phyloP scores from a whole-genome alignment of 2,329 filamentous ascomycete species.

The Aschersonia sp. region DNA sequence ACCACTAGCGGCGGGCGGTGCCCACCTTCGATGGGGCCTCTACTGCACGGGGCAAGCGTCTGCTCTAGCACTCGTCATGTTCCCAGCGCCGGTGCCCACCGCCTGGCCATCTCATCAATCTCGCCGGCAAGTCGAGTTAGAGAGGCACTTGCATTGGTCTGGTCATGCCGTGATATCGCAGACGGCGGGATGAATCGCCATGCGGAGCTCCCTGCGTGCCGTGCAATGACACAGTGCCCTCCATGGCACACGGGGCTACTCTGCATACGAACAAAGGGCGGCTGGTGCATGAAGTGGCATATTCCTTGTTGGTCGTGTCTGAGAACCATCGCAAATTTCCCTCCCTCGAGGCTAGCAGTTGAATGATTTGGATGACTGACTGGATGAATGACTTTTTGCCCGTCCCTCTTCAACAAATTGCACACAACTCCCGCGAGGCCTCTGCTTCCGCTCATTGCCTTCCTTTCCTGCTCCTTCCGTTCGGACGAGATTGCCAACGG shows the following conservation, averaged over 20 bases:
- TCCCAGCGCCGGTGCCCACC: background rate
- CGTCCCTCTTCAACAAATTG: background rate
- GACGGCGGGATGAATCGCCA: background rate
- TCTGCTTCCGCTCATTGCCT: background rate
- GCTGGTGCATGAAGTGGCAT: background rate
- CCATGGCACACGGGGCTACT: background rate
- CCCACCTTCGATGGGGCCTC: too few species aligned
- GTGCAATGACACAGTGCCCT: background rate
- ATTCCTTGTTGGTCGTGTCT: background rate
- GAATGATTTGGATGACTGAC: background rate
- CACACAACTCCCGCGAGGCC: background rate
- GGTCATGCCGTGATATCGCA: background rate
- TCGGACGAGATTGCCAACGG: background rate
- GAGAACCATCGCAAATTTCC: conserved; percentile 2
- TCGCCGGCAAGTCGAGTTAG: conserved; percentile 7
- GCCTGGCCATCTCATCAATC: conserved; percentile 9
- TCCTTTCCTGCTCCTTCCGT: background rate
- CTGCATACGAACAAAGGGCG: background rate
- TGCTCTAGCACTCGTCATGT: background rate
- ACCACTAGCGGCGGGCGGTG: too few species aligned
- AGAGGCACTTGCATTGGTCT: background rate
- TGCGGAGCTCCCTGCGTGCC: background rate
- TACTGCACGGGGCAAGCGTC: background rate
- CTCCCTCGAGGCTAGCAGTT: conserved; percentile 1
- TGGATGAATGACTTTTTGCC: too few species aligned